These are phyloP conservation scores for Chaetomidium leptoderma DNA, from an alignment of 495 filamentous ascomycete genomes.

Conservation along the genomic window DNA sequence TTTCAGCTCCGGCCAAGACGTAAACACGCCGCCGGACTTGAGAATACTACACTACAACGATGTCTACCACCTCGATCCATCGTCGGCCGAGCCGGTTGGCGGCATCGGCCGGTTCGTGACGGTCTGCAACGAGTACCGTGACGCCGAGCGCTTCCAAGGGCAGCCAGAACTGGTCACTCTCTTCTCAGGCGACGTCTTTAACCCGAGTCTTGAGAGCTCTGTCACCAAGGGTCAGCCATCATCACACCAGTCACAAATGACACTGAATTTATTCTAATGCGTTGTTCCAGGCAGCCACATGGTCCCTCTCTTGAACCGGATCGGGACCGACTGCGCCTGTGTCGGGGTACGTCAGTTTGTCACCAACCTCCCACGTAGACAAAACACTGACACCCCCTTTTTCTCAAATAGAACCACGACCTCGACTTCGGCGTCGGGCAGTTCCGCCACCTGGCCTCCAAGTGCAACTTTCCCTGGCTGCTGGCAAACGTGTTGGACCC, in stretches of 20 bases:
- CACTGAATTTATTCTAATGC: too few relatives aligned
- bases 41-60: slow-evolving; percentile 89
- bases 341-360: slow-evolving; percentile 60
- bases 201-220: slow-evolving; percentile 79
- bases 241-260: background rate
- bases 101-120: slow-evolving; percentile 75
- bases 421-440: slow-evolving; percentile 88
- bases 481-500: slow-evolving; percentile 81
- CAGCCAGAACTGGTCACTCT: slow-evolving; percentile 68
- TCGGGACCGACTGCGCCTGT: slow-evolving; percentile 70
- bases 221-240: slow-evolving; percentile 68
- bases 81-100: slow-evolving; percentile 75
- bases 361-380: background rate
- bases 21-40: slow-evolving; percentile 56
- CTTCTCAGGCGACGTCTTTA: slow-evolving; percentile 91
- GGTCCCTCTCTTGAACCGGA: slow-evolving; percentile 79
- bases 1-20: slow-evolving; percentile 46
- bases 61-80: slow-evolving; percentile 75
- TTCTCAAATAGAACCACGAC: slow-evolving; percentile 68
- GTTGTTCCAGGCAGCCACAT: slow-evolving; percentile 71
- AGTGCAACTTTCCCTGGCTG: slow-evolving; percentile 86
- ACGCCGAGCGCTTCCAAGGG: slow-evolving; percentile 50
- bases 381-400: slow-evolving; percentile 7
- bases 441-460: slow-evolving; percentile 63
- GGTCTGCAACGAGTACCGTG: slow-evolving; percentile 68